phyloP scores from a whole-genome alignment of 495 filamentous ascomycete genomes.

The Platismatia glauca region DNA sequence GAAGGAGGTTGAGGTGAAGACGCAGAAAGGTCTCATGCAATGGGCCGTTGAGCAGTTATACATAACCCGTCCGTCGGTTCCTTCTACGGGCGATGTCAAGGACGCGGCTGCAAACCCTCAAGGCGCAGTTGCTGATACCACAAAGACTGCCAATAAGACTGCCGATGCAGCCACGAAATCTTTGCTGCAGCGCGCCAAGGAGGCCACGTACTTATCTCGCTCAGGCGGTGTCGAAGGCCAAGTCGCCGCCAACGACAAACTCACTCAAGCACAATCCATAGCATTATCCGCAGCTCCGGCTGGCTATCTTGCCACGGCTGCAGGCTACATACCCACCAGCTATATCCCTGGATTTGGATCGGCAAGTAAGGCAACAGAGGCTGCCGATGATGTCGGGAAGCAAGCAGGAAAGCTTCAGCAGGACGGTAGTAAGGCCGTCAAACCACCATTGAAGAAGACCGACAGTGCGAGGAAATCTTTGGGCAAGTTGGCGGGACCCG shows the following conservation, averaged over 20 bases:
- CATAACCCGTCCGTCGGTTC: conserved; percentile 2
- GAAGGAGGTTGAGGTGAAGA: conserved; percentile 39
- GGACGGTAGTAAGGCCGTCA: neutral
- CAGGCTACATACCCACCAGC: conserved; percentile 20
- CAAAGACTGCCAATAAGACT: conserved; percentile 8
- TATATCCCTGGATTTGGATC: conserved; percentile 19
- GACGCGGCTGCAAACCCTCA: neutral
- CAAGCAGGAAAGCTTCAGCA: neutral
- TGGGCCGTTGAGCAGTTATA: conserved; percentile 29
- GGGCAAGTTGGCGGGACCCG: neutral
- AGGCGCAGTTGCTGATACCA: conserved; percentile 21
- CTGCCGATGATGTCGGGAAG: neutral
- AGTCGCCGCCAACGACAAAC: conserved; percentile 9
- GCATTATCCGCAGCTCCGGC: neutral
- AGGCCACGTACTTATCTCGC: conserved; percentile 18
- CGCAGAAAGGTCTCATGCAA: conserved; percentile 41
- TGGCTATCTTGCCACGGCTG: conserved; percentile 18
- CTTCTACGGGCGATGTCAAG: conserved; percentile 6
- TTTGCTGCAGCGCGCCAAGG: conserved; percentile 20
- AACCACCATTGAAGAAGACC: conserved; percentile 1
- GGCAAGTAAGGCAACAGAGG: neutral
- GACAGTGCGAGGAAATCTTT: conserved; percentile 2
- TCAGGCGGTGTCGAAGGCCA: conserved; percentile 16
- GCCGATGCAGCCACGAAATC: conserved; percentile 16
- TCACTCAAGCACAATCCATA: conserved; percentile 6